Conservation (phyloP, 768 basidiomycete species). For the Russula brevipes region DNA sequence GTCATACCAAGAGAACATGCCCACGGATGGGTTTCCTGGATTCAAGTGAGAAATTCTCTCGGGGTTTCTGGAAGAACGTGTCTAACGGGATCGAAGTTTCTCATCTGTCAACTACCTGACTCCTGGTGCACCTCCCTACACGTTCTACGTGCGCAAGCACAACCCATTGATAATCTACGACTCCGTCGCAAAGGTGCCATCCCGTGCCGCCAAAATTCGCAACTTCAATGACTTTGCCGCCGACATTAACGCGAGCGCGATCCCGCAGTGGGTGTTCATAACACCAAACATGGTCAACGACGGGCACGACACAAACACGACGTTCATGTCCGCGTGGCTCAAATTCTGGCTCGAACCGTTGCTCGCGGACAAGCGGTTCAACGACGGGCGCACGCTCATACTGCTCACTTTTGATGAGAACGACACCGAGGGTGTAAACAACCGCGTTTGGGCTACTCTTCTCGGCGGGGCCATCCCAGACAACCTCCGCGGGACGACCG, state of each 20-base stretch:
- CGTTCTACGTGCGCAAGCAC: constrained; percentile 54
- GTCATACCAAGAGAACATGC: constrained; percentile 47
- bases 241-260: constrained; percentile 44
- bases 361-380: constrained; percentile 47
- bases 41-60: constrained; percentile 1
- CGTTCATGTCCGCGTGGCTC: constrained; percentile 44
- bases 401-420: constrained; percentile 60
- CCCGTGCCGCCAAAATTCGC: constrained; percentile 43
- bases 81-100: constrained; percentile 27
- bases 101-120: constrained; percentile 37
- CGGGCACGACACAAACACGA: constrained; percentile 53
- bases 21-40: constrained; percentile 40
- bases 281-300: constrained; percentile 58
- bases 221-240: constrained; percentile 60
- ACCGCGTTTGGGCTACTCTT: constrained; percentile 44
- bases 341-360: constrained; percentile 47
- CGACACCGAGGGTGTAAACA: constrained; percentile 38
- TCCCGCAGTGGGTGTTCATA: constrained; percentile 58
- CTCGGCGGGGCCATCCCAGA: constrained; percentile 43
- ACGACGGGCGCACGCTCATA: constrained; percentile 50
- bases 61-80: not conserved
- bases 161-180: constrained; percentile 49
- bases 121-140: constrained; percentile 33
- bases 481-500: constrained; percentile 40
- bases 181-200: constrained; percentile 40